Evolutionary conservation across 495 filamentous ascomycete genomes (phyloP), one percentile per base, ranked within the genome.

Genomic region (Astrothelium macrocarpum): DNA sequence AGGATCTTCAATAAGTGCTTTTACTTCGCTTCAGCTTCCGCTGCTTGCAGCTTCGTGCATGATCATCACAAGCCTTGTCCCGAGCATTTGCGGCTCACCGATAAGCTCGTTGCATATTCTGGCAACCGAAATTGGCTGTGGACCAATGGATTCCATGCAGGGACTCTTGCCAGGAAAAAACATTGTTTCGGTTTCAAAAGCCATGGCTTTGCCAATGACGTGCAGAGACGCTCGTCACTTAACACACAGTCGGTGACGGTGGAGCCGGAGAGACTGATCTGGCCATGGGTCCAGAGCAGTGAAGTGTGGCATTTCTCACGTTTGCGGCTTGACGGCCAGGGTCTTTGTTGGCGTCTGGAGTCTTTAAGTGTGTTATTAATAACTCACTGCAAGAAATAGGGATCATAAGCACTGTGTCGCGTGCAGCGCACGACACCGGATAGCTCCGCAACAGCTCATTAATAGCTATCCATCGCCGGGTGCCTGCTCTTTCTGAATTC

Each of bases 311-410:
- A 56, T 12, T 9, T 56, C 25, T 5, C 25, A 29, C 25, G 43
- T 49, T 20, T 49, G 11, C n/a, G n/a, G 43, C 43, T 49, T 49
- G 16, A 9, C 5, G 29, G 49, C 49, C 16, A 18, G 45, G 45
- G 45, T n/a, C 16, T 49, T n/a, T 49, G 45, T 49, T 49, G 45
- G 45, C 45, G 14, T 49, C 45, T 49, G 45, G n/a, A n/a, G n/a
- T n/a, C n/a, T n/a, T n/a, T n/a, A n/a, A n/a, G n/a, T n/a, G n/a
- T n/a, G 45, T 23, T 56, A 56, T 56, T 56, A 20, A 28, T 56
- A 26, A 28, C 5, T 26, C 16, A 25, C 49, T 56, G 49, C 49
- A 56, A 29, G 20, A 29, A 56, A 56, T 56, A 56, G 49, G 49
- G 49, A 56, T 56, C n/a, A 39, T 5, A 39, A 5, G 5, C 34